phyloP scores from a whole-genome alignment of 169 alveolate species.

The Plasmodium relictum region DNA sequence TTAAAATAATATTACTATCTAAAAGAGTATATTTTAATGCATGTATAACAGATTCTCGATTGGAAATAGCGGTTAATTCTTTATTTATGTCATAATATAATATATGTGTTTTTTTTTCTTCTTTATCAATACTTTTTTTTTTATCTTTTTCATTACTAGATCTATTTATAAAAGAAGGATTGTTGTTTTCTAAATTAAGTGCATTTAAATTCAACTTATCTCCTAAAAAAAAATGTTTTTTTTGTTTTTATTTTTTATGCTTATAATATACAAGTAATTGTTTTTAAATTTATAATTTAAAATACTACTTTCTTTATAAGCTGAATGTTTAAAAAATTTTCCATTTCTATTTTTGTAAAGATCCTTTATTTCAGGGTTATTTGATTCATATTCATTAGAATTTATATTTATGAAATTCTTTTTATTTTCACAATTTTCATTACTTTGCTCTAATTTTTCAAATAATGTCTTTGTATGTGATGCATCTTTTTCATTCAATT shows the following conservation, averaged over 20 bases:
- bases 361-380: neutral
- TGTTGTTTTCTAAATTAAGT: constrained; percentile 34
- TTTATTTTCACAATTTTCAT: neutral
- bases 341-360: neutral
- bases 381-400: constrained; percentile 12
- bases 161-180: neutral
- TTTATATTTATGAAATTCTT: neutral
- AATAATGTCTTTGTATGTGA: neutral
- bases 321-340: neutral
- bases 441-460: constrained; percentile 11
- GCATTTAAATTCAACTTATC: constrained; percentile 29
- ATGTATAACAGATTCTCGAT: constrained; percentile 52
- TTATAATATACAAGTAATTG: constrained; percentile 15
- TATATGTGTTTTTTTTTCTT: constrained; percentile 36
- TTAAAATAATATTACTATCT: constrained; percentile 19
- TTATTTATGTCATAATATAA: constrained; percentile 53
- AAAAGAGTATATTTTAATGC: constrained; percentile 54
- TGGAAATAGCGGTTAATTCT: constrained; percentile 50
- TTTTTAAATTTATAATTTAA: constrained; percentile 20
- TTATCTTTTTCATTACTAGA: neutral
- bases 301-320: neutral
- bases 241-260: constrained; percentile 7
- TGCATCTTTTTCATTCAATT: constrained; percentile 4
- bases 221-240: neutral
- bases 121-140: constrained; percentile 4